Evolutionary conservation across 2,329 filamentous ascomycete genomes (phyloP).

Genomic region (Tolypocladium tundrense): DNA sequence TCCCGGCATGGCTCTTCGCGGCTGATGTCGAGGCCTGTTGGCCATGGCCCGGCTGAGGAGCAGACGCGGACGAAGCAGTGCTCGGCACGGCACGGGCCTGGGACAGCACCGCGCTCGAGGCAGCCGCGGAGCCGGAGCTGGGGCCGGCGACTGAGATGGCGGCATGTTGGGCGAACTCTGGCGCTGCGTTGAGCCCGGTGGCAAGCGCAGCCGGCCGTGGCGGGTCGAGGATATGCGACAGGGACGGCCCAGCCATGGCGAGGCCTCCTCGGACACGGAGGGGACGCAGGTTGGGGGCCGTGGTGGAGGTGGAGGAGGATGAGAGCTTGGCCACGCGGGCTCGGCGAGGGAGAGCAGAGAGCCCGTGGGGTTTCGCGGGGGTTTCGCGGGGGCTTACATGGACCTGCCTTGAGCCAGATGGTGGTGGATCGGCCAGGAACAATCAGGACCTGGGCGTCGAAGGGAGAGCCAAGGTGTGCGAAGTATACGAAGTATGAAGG

Average conservation of each 20-base stretch:
- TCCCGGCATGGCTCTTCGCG: constrained; percentile 13
- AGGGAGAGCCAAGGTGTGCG: neutral
- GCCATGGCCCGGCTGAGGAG: neutral
- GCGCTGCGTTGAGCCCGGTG: neutral
- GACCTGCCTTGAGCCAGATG: neutral
- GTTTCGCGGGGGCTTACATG: neutral
- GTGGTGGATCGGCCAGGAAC: neutral
- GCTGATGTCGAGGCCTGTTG: neutral
- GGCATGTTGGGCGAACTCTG: neutral
- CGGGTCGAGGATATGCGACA: constrained; percentile 21
- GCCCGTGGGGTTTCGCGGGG: neutral
- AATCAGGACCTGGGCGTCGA: neutral
- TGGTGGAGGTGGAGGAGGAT: neutral
- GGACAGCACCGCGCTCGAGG: neutral
- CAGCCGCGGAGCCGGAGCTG: neutral
- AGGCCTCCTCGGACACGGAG: constrained; percentile 2
- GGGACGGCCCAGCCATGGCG: constrained; percentile 20
- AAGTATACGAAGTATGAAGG: neutral
- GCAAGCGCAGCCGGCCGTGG: constrained; percentile 11
- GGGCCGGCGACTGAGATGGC: neutral
- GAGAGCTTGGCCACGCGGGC: neutral
- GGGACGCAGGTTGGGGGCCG: neutral
- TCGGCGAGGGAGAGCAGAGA: neutral
- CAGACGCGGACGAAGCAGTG: neutral
- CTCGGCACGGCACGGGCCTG: neutral